A percentile compares a stretch with the other conserved stretches of the same genome.
These are phyloP conservation scores for Coniosporium apollinis DNA, from an alignment of 495 filamentous ascomycete genomes.

Conservation along the genomic window DNA sequence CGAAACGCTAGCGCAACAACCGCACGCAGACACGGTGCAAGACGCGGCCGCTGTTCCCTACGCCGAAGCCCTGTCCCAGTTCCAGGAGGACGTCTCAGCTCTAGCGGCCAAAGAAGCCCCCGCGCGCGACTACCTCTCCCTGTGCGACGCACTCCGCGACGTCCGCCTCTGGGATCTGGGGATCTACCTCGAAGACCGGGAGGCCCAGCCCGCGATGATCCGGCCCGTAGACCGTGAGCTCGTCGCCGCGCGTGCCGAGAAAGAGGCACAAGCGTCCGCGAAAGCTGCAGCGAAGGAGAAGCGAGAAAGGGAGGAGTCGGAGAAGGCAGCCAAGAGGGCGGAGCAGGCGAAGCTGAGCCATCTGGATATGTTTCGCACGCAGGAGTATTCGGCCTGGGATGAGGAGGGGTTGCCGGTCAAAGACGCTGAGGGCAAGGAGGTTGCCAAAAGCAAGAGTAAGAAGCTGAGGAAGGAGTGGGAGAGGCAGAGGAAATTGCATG, in stretches of 20 bases:
- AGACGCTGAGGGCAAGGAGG: constrained; percentile 56
- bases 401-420: constrained; percentile 67
- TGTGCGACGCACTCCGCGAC: constrained; percentile 71
- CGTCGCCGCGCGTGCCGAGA: constrained; percentile 54
- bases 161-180: constrained; percentile 59
- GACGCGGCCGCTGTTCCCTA: constrained; percentile 13
- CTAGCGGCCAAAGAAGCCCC: constrained; percentile 15
- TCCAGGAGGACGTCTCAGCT: constrained; percentile 16
- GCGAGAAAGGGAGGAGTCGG: constrained; percentile 39
- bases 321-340: constrained; percentile 37
- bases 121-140: constrained; percentile 23
- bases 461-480: constrained; percentile 89
- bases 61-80: constrained; percentile 17
- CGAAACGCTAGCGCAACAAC: constrained; percentile 8
- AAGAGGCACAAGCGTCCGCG: constrained; percentile 26
- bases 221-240: constrained; percentile 65
- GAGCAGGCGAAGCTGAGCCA: constrained; percentile 51
- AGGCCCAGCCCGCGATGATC: constrained; percentile 54
- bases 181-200: constrained; percentile 78
- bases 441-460: constrained; percentile 67
- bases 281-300: constrained; percentile 35
- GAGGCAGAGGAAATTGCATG: constrained; percentile 74
- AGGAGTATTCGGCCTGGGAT: constrained; percentile 73
- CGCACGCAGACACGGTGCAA: constrained; percentile 7
- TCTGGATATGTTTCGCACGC: constrained; percentile 31